phyloP scores from a whole-genome alignment of 2,329 filamentous ascomycete genomes.

The Aplosporella prunicola region DNA sequence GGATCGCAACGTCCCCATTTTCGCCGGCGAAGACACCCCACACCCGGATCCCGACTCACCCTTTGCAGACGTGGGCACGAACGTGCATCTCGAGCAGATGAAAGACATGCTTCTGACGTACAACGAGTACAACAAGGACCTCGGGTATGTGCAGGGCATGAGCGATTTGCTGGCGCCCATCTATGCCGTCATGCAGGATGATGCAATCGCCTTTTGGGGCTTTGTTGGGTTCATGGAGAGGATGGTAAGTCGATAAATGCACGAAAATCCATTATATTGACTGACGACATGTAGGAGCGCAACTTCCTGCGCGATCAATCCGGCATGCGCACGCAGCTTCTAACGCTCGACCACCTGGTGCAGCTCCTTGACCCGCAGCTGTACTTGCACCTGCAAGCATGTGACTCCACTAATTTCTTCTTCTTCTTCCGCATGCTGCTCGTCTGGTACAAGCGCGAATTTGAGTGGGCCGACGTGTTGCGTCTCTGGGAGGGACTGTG shows the following conservation, averaged over 20 bases:
- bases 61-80: constrained; percentile 86
- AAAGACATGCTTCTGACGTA: constrained; percentile 99
- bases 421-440: constrained; percentile 99
- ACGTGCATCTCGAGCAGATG: constrained; percentile 96
- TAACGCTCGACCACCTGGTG: constrained; percentile 86
- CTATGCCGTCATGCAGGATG: constrained; percentile 95
- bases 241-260: constrained; percentile 48
- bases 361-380: constrained; percentile 95
- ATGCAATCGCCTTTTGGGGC: constrained; percentile 92
- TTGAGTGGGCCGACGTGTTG: constrained; percentile 77
- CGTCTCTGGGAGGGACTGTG: constrained; percentile 87
- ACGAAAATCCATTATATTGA: constrained; percentile 10
- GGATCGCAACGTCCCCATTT: constrained; percentile 88
- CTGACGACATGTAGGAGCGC: constrained; percentile 48
- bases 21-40: constrained; percentile 90
- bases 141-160: constrained; percentile 98
- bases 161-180: constrained; percentile 91
- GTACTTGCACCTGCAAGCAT: constrained; percentile 78
- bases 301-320: constrained; percentile 95
- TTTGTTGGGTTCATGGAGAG: constrained; percentile 95
- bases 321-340: constrained; percentile 86
- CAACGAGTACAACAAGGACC: constrained; percentile 91
- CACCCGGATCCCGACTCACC: constrained; percentile 94
- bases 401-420: constrained; percentile 97
- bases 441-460: constrained; percentile 98